These are phyloP conservation scores for Stenocarpella maydis DNA, from an alignment of 2,329 filamentous ascomycete genomes.

Conservation along the genomic window DNA sequence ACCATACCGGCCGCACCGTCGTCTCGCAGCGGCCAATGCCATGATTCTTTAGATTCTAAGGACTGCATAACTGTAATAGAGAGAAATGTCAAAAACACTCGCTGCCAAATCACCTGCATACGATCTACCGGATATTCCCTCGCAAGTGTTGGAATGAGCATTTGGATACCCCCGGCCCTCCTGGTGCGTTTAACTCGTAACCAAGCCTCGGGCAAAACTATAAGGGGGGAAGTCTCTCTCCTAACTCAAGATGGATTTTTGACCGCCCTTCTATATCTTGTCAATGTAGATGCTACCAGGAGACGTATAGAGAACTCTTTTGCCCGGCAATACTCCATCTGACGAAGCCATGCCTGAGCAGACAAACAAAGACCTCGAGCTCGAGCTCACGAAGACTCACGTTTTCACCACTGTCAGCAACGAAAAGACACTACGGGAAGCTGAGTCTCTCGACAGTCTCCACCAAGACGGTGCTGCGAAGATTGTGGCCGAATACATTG, in stretches of 20 bases:
- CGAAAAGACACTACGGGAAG: background rate
- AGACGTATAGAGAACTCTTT: background rate
- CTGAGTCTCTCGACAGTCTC: background rate
- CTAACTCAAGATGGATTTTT: background rate
- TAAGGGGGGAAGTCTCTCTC: background rate
- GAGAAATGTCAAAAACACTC: background rate
- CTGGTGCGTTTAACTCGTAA: background rate
- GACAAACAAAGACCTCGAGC: background rate
- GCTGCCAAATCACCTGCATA: constrained; percentile 14
- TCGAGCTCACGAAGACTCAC: background rate
- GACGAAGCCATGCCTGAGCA: background rate
- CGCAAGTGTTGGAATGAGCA: background rate
- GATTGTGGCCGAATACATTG: background rate
- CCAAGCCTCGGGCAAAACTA: background rate
- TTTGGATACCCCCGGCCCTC: background rate
- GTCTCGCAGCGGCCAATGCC: background rate
- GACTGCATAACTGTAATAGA: background rate
- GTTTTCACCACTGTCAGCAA: background rate
- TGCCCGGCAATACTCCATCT: background rate
- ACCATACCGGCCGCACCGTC: constrained; percentile 21
- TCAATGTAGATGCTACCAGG: background rate
- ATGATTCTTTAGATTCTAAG: background rate
- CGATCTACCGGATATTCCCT: background rate
- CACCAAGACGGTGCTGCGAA: constrained; percentile 11
- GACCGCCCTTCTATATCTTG: background rate